phyloP scores from a whole-genome alignment of 176 grass and related monocot genomes.

The Stipa capillata region DNA sequence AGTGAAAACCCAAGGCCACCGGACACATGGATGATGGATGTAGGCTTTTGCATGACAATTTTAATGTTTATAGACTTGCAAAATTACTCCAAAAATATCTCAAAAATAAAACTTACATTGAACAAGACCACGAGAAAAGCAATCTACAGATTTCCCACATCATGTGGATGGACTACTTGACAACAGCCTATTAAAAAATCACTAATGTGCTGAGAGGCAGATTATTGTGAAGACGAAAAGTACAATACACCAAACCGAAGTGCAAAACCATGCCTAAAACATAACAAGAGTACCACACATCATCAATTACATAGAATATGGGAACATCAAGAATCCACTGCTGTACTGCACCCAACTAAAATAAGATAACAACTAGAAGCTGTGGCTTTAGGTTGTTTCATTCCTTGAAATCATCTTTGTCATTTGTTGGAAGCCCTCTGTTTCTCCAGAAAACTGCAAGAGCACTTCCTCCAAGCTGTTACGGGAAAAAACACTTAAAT shows the following conservation, averaged over 20 bases:
- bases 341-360: background rate
- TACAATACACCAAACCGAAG: background rate
- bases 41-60: background rate
- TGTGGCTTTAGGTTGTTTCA: constrained; percentile 3
- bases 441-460: constrained; percentile 96
- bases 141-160: background rate
- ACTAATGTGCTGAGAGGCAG: background rate
- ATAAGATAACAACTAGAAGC: background rate
- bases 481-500: constrained; percentile 12
- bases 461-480: constrained; percentile 81
- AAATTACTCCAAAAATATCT: background rate
- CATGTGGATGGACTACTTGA: background rate
- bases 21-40: too few species aligned
- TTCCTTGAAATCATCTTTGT: constrained; percentile 97
- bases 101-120: background rate
- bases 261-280: background rate
- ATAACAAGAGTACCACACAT: background rate
- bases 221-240: constrained; percentile 8
- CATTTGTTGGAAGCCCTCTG: constrained; percentile 55
- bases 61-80: background rate
- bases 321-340: background rate
- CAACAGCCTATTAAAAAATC: background rate
- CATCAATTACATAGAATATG: too few species aligned
- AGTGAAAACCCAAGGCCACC: too few species aligned
- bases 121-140: background rate